Conservation (phyloP, 768 basidiomycete species). For the Lentinula sp. region DNA sequence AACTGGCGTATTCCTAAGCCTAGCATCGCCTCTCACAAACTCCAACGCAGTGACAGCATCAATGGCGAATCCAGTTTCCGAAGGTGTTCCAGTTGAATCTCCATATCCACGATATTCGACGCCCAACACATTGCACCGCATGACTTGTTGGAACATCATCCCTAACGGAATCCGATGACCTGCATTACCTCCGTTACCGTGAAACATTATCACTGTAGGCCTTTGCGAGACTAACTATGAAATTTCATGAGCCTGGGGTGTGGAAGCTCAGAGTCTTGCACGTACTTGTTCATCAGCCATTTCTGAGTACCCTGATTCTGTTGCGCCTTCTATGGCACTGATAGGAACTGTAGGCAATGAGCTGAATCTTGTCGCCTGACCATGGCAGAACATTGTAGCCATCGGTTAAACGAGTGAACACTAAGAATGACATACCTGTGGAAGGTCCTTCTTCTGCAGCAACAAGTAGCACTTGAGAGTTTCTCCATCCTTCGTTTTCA, state of each 20-base stretch:
- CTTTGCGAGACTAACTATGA: constrained; percentile 19
- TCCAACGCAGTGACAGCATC: constrained; percentile 85
- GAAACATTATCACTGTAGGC: constrained; percentile 91
- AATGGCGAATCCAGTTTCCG: constrained; percentile 75
- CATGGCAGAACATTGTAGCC: not conserved
- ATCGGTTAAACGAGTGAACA: not conserved
- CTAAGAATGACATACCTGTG: not conserved
- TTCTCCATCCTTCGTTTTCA: not conserved
- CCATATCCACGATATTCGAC: constrained; percentile 94
- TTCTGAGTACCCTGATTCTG: not conserved
- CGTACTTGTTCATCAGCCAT: constrained; percentile 2
- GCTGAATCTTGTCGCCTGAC: not conserved
- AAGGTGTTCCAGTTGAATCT: constrained; percentile 78
- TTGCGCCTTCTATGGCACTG: not conserved
- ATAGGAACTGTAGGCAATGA: not conserved
- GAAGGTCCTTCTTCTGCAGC: constrained; percentile 1
- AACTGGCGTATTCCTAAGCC: constrained; percentile 60
- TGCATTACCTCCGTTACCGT: constrained; percentile 83
- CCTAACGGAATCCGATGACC: constrained; percentile 89
- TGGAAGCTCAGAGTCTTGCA: not conserved
- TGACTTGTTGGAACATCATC: constrained; percentile 61
- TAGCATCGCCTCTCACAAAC: constrained; percentile 58
- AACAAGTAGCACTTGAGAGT: constrained; percentile 2
- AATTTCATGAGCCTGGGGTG: not conserved
- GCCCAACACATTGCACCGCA: constrained; percentile 94